phyloP scores from a whole-genome alignment of 2,329 filamentous ascomycete genomes.

The Paecilomyces sp. region DNA sequence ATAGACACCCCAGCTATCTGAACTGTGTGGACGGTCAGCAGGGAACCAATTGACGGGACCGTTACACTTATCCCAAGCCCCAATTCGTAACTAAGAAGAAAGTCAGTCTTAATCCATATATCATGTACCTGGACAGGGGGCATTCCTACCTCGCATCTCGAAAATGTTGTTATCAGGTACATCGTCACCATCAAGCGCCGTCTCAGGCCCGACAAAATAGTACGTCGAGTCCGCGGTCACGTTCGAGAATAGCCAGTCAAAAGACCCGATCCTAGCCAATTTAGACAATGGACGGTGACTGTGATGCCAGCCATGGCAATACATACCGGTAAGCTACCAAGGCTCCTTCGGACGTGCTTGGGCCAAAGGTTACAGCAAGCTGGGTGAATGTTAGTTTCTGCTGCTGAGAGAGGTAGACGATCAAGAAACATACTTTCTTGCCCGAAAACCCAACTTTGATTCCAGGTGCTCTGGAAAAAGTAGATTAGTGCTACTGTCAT shows the following conservation, averaged over 20 bases:
- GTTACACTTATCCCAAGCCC: constrained; percentile 45
- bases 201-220: constrained; percentile 44
- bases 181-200: constrained; percentile 36
- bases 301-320: not conserved
- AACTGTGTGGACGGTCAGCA: constrained; percentile 28
- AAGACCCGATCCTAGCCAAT: constrained; percentile 42
- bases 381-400: constrained; percentile 8
- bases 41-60: not conserved
- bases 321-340: constrained; percentile 46
- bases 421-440: constrained; percentile 26
- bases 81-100: constrained; percentile 48
- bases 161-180: constrained; percentile 43
- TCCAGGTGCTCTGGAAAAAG: constrained; percentile 36
- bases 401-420: not conserved
- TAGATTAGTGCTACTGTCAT: not conserved
- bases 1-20: constrained; percentile 50
- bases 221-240: constrained; percentile 51
- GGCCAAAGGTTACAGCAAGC: constrained; percentile 49
- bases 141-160: constrained; percentile 42
- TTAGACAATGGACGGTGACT: constrained; percentile 1
- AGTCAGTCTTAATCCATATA: constrained; percentile 2
- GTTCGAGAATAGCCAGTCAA: constrained; percentile 57
- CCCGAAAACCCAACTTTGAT: constrained; percentile 52
- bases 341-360: constrained; percentile 42
- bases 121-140: not conserved